Conservation (phyloP, 176 grass and related monocot genomes). For the Typha latifolia region DNA sequence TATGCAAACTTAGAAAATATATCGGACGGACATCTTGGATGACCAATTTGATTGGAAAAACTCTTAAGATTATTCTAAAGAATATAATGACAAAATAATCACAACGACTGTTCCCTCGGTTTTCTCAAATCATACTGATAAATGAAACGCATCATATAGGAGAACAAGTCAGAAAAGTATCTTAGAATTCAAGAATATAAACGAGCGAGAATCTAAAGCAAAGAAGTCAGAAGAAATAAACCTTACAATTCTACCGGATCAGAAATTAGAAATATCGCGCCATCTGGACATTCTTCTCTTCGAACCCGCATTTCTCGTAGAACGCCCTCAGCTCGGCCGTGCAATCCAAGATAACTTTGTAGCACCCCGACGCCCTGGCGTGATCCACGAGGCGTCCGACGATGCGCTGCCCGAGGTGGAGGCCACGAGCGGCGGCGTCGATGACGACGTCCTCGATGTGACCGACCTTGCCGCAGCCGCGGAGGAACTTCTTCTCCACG, state of each 20-base stretch:
- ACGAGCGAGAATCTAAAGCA: background rate
- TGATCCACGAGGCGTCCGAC: constrained; percentile 55
- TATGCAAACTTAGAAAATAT: no score
- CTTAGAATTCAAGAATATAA: no score
- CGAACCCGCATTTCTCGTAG: constrained; percentile 73
- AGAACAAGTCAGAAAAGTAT: no score
- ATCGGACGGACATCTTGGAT: no score
- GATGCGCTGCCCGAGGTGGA: constrained; percentile 42
- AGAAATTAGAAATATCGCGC: constrained; percentile 64
- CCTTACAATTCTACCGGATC: constrained; percentile 8
- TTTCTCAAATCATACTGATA: no score
- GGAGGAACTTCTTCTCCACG: constrained; percentile 88
- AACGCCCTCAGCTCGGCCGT: constrained; percentile 50
- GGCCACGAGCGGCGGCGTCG: constrained; percentile 45
- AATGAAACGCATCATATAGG: no score
- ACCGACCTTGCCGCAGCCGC: constrained; percentile 60
- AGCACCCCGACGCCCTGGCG: constrained; percentile 57
- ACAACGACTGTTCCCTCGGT: no score
- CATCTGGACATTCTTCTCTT: constrained; percentile 90
- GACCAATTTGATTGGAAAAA: no score
- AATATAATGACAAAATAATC: no score
- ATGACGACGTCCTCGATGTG: constrained; percentile 93
- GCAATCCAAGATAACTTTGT: constrained; percentile 94
- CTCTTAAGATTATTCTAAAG: no score
- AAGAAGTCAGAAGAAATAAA: background rate